Percentiles rank a stretch among this genome's conserved stretches.
phyloP scores from a whole-genome alignment of 192 early-diverging fungal genomes.

The Kappamyces sp. region DNA sequence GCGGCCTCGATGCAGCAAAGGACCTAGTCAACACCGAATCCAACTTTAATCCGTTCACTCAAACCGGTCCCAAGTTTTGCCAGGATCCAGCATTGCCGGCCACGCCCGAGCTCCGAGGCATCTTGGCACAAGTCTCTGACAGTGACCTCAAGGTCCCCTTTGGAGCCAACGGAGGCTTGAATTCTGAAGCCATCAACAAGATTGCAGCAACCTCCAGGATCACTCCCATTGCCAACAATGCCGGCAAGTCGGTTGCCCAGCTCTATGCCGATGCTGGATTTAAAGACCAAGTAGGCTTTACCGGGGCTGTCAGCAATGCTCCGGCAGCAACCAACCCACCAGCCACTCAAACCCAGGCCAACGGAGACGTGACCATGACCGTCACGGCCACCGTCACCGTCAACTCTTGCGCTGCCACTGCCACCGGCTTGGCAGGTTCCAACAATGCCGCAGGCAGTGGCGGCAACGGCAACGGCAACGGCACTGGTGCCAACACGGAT shows the following conservation, averaged over 20 bases:
- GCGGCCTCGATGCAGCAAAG: conserved; percentile 17
- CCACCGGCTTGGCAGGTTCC: neutral
- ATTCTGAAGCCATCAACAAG: neutral
- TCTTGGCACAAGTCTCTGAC: conserved; percentile 11
- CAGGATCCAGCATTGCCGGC: conserved; percentile 20
- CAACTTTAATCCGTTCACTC: conserved; percentile 30
- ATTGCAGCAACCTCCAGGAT: neutral
- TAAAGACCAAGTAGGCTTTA: conserved; percentile 4
- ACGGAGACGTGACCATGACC: neutral
- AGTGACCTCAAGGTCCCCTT: neutral
- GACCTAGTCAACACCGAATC: conserved; percentile 22
- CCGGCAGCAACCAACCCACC: neutral
- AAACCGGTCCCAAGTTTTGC: conserved; percentile 19
- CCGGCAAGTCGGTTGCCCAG: conserved; percentile 8
- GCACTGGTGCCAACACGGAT: too few relatives aligned
- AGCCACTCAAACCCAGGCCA: neutral
- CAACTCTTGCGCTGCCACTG: neutral
- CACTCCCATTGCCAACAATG: conserved; percentile 2
- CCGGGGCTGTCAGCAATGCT: neutral
- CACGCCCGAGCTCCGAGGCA: conserved; percentile 20
- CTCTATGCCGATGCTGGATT: conserved; percentile 5
- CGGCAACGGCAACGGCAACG: neutral
- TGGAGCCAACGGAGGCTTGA: conserved; percentile 14
- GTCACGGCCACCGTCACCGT: conserved; percentile 1
- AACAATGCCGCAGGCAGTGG: neutral